Base-by-base conservation (phyloP, 306 rosid genomes). In the Cucumis melo region DNA sequence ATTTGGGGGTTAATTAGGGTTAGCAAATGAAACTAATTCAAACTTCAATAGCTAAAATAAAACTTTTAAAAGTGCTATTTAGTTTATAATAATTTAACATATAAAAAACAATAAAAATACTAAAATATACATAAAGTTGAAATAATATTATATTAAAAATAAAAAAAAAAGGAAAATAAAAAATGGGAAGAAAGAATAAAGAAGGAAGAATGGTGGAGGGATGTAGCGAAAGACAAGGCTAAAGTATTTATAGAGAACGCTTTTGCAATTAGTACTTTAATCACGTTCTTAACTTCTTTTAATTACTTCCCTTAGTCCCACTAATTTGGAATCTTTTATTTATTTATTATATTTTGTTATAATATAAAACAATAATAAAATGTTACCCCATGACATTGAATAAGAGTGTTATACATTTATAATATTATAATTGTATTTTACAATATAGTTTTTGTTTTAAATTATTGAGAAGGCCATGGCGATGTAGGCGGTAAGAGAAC, bases 211-310 rank as follows among this genome's bases (percentile, higher is more conserved):
- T 66, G 10, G 53, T 67, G 53, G 73, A 3, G 64, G 71, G 10
- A 41, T 10, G 51, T 67, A 65, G 73, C 51, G 48, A 44, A 38
- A 7, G 73, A 65, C 50, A 38, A 10, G 54, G 54, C 27, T 20
- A 41, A 24, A 68, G 75, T 20, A 68, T 68, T 20, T 6, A 13
- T 34, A 68, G 75, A 68, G 39, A 68, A 68, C 44, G 38, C 56
- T 68, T 68, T 27, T 7, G 75, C 5, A 12, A 68, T 44, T 44
- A 68, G 56, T 68, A 14, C 57, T 23, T 46, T 68, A 68, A 68
- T 42, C 75, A 68, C 74, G 55, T 67, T 67, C 55, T 67, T 67
- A 67, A 67, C 34, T 13, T 67, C 55, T 42, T 65, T 67, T 39
- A 67, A 65, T 65, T n/a, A 19, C 73, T 39, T 66, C 29, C 13